Evolutionary conservation across 2,329 filamentous ascomycete species (phyloP), one percentile per base, ranked within the genome.

Genomic region (Akanthomyces muscarius): DNA sequence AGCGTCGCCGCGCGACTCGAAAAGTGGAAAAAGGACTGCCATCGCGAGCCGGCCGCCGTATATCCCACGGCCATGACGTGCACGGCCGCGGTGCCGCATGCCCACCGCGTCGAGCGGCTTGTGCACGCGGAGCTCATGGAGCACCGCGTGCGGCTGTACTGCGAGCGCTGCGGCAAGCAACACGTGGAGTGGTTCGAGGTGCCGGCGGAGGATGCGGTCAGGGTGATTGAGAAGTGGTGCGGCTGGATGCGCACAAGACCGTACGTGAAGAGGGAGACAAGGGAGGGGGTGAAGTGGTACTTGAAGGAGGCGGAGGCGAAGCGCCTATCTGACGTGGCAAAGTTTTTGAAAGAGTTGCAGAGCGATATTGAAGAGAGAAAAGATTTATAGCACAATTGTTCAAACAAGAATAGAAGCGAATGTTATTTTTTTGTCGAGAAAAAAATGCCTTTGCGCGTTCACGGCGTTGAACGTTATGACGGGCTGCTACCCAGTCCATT

Each of bases 171-270:
- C 48, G 25, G 28, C n/a, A 59, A 53, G 38, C 54, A 59, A 36
- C 61, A 63, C 41, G n/a, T 47, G 8, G 61, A 63, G 41, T 63
- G 61, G 61, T 63, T 63, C n/a, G 36, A 63, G n/a, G 23, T 48
- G 3, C 36, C 45, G 2, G 51, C 13, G 4, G 48, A 52, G 11
- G 21, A 28, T 2, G 61, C 53, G 1, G 56, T 47, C 13, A 28
- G 36, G 16, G 47, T 41, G 11, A n/a, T 63, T 18, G 47, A 54
- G 10, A 63, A 59, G 48, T 63, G 61, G 61, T 44, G 38, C 16
- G 14, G 16, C 14, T 63, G 61, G 61, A 63, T 63, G n/a, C 28
- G 18, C 7, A 28, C 28, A 6, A n/a, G 30, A 14, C 61, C 61
- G 38, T 63, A 63, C 18, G 36, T 47, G 11, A 13, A 52, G 21